These are phyloP conservation scores for Phyllosticta citriasiana DNA, from an alignment of 2,329 filamentous ascomycete species.

Conservation along the genomic window DNA sequence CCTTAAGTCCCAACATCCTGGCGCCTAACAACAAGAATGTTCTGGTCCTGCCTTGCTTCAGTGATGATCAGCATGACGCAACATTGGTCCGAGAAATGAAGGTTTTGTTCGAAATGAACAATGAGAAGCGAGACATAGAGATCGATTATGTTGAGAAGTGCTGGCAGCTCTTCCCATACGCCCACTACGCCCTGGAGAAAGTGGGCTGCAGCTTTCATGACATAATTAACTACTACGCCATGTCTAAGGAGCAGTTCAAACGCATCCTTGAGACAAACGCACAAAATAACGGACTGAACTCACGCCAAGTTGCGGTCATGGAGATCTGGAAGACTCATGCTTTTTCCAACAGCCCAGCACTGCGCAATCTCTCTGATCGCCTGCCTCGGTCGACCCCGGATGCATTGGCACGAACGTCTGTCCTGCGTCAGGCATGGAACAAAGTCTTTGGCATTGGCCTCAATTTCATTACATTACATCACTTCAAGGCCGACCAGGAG, in stretches of 20 bases:
- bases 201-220: slow-evolving; percentile 27
- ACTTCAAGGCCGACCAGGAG: not conserved
- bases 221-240: slow-evolving; percentile 31
- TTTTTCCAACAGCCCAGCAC: slow-evolving; percentile 9
- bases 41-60: slow-evolving; percentile 27
- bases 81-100: slow-evolving; percentile 20
- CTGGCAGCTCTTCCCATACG: slow-evolving; percentile 25
- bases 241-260: slow-evolving; percentile 14
- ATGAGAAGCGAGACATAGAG: slow-evolving; percentile 18
- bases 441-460: slow-evolving; percentile 26
- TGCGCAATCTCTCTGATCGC: not conserved
- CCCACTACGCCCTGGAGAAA: slow-evolving; percentile 25
- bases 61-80: slow-evolving; percentile 17
- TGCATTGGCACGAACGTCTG: slow-evolving; percentile 22
- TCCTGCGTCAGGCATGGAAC: slow-evolving; percentile 28
- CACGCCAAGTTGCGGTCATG: slow-evolving; percentile 11
- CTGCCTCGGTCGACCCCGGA: slow-evolving; percentile 18
- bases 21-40: slow-evolving; percentile 31
- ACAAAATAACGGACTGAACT: not conserved
- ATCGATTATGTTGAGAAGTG: slow-evolving; percentile 25
- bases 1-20: slow-evolving; percentile 31
- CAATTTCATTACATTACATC: slow-evolving; percentile 29
- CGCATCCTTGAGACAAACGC: not conserved
- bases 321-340: not conserved
- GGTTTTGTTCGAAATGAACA: slow-evolving; percentile 20